These are phyloP conservation scores for Naegleria lovaniensis DNA, from an alignment of 208 protist species.

Conservation along the genomic window DNA sequence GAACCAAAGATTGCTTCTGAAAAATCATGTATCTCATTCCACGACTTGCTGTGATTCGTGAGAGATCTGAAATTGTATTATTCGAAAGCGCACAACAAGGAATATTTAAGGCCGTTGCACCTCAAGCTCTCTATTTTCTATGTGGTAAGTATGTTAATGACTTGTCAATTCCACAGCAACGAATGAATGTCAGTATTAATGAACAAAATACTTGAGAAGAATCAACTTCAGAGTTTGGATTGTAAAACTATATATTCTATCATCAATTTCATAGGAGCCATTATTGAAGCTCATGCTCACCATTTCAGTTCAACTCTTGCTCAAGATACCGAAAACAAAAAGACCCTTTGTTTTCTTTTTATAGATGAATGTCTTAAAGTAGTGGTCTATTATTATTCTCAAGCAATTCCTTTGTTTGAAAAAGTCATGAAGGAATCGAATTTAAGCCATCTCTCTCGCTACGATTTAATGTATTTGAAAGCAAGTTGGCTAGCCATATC, in stretches of 20 bases:
- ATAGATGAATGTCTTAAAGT: neutral
- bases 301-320: neutral
- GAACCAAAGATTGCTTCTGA: neutral
- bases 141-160: neutral
- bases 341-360: neutral
- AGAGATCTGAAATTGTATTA: neutral
- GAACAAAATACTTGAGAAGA: no score
- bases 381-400: neutral
- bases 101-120: neutral
- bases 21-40: neutral
- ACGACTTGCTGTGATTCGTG: neutral
- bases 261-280: neutral
- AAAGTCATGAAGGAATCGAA: neutral
- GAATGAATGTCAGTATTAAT: no score
- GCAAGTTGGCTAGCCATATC: neutral
- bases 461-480: neutral
- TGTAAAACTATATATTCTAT: neutral
- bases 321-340: neutral
- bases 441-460: no score
- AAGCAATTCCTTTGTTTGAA: neutral
- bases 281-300: neutral
- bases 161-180: no score
- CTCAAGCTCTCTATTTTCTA: neutral
- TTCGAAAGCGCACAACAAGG: neutral
- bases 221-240: no score